These are phyloP conservation scores for Hysterangium stoloniferum DNA, from an alignment of 768 basidiomycete genomes.

Conservation along the genomic window DNA sequence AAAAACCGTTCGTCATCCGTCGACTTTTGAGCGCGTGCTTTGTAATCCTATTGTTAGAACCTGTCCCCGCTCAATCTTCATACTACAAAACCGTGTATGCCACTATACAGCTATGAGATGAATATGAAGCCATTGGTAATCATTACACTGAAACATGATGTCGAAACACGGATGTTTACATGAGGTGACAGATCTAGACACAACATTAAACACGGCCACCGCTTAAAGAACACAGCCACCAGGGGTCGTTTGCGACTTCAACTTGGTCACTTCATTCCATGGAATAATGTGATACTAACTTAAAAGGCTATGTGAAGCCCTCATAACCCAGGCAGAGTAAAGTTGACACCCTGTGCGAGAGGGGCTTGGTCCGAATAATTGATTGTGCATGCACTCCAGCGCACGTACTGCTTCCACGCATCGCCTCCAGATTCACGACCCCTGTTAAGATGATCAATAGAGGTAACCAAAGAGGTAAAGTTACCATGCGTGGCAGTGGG, in stretches of 20 bases:
- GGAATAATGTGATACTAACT: not conserved
- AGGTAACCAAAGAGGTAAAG: not conserved
- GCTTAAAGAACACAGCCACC: not conserved
- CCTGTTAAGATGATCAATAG: slow-evolving; percentile 36
- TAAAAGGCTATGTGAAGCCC: not conserved
- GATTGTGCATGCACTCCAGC: slow-evolving; percentile 87
- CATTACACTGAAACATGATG: no score
- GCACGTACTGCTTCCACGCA: slow-evolving; percentile 96
- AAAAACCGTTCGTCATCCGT: no score
- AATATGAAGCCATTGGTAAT: no score
- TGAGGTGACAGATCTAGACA: not conserved
- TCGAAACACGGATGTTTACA: no score
- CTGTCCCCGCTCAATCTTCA: no score
- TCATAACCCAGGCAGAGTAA: slow-evolving; percentile 24
- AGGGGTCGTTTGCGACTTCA: not conserved
- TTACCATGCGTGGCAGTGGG: no score
- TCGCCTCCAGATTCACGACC: slow-evolving; percentile 96
- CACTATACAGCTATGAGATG: no score
- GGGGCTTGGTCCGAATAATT: slow-evolving; percentile 89
- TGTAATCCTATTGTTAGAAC: no score
- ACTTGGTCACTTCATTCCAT: not conserved
- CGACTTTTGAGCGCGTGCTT: no score
- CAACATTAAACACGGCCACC: not conserved
- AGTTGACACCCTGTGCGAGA: slow-evolving; percentile 89
- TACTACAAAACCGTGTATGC: no score